A percentile compares a stretch with the other conserved stretches of the same genome.
phyloP scores from a whole-genome alignment of 345 rosid species.

The Eutrema japonicum region DNA sequence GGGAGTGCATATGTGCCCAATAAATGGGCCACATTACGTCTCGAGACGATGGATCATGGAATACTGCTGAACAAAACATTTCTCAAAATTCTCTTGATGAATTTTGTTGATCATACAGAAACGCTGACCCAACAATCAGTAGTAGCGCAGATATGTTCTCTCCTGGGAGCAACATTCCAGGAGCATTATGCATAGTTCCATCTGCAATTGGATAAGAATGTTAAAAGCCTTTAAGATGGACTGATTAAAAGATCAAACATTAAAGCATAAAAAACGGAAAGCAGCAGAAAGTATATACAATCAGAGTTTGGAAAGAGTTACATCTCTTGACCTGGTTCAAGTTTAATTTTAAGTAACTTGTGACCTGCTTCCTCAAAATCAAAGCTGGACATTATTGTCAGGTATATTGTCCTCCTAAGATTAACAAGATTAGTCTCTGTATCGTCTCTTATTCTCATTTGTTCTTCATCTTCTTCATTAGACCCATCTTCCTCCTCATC shows the following conservation, averaged over 20 bases:
- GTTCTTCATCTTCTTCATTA: slow-evolving; percentile 76
- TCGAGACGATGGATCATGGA: slow-evolving; percentile 96
- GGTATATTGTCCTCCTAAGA: slow-evolving; percentile 93
- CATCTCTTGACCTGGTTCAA: slow-evolving; percentile 99
- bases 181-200: slow-evolving; percentile 93
- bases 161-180: slow-evolving; percentile 96
- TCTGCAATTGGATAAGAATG: slow-evolving; percentile 53
- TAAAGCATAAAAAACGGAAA: slow-evolving; percentile 10
- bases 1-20: slow-evolving; percentile 92
- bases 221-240: slow-evolving; percentile 2
- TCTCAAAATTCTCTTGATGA: slow-evolving; percentile 89
- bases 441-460: slow-evolving; percentile 82
- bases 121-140: slow-evolving; percentile 89
- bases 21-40: slow-evolving; percentile 94
- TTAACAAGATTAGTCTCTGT: slow-evolving; percentile 97
- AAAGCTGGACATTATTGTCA: slow-evolving; percentile 97
- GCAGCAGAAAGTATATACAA: not conserved
- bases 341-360: slow-evolving; percentile 87
- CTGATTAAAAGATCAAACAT: not conserved
- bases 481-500: slow-evolving; percentile 56
- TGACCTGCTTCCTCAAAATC: slow-evolving; percentile 99
- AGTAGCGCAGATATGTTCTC: slow-evolving; percentile 92
- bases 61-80: slow-evolving; percentile 88
- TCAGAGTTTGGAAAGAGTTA: slow-evolving; percentile 37
- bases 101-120: slow-evolving; percentile 95